Conservation (phyloP, 148 eudicot species). For the Agrostemma githago region DNA sequence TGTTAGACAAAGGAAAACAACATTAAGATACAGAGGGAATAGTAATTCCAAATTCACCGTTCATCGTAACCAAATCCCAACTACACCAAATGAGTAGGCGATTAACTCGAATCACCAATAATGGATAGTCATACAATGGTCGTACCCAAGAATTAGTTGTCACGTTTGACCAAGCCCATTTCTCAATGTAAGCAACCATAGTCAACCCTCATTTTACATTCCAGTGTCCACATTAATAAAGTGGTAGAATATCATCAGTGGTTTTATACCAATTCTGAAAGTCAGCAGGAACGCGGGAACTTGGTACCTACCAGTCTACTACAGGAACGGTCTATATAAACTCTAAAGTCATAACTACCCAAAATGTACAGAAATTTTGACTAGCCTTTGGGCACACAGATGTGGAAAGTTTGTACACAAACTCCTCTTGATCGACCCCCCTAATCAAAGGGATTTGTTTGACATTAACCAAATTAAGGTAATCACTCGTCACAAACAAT, state of each 20-base stretch:
- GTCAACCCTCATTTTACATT: background rate
- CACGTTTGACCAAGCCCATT: background rate
- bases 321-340: conserved; percentile 2
- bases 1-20: too few species aligned
- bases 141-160: background rate
- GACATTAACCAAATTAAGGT: too few species aligned
- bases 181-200: background rate
- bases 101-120: too few species aligned
- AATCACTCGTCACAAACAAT: too few species aligned
- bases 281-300: background rate
- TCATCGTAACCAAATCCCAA: too few species aligned
- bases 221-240: background rate
- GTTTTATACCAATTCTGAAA: conserved; percentile 2
- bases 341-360: background rate
- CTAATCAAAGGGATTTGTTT: too few species aligned
- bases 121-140: background rate
- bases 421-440: background rate
- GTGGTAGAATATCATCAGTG: background rate
- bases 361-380: background rate
- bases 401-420: background rate
- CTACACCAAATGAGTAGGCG: too few species aligned
- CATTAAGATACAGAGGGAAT: too few species aligned
- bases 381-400: background rate
- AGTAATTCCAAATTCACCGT: too few species aligned
- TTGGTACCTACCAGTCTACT: background rate